Evolutionary conservation across 352 stramenopile species (phyloP).

Genomic region (Aphanomyces invadans): DNA sequence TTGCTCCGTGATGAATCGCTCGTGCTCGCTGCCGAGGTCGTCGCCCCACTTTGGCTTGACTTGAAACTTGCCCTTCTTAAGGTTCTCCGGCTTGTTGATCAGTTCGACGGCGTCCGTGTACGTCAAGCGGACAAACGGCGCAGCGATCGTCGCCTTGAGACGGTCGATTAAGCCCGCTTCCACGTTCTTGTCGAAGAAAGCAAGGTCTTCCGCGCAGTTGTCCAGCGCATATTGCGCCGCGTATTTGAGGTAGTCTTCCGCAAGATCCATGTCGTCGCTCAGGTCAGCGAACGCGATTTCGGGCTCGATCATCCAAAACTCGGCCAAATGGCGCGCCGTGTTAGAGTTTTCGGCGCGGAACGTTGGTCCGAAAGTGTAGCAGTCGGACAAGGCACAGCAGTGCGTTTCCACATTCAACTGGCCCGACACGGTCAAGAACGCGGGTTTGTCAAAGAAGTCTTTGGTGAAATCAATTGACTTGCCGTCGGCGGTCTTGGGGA

Average conservation of each 20-base stretch:
- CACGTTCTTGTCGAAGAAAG: constrained; percentile 91
- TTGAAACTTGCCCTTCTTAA: constrained; percentile 82
- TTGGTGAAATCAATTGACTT: constrained; percentile 83
- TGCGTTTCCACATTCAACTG: constrained; percentile 95
- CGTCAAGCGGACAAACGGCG: constrained; percentile 73
- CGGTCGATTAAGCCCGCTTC: constrained; percentile 85
- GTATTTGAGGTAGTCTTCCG: constrained; percentile 95
- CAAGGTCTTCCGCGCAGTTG: constrained; percentile 87
- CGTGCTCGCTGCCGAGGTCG: constrained; percentile 96
- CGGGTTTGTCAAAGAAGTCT: constrained; percentile 86
- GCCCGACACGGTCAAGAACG: constrained; percentile 93
- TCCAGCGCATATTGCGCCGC: constrained; percentile 90
- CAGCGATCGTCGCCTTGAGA: constrained; percentile 38
- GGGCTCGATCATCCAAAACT: constrained; percentile 99
- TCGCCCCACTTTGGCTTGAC: constrained; percentile 90
- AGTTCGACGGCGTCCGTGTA: constrained; percentile 94
- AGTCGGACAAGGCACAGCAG: constrained; percentile 77
- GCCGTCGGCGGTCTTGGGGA: constrained; percentile 43
- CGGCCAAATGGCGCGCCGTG: constrained; percentile 94
- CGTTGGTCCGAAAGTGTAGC: constrained; percentile 99
- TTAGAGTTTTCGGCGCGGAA: constrained; percentile 99
- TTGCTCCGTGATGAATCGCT: constrained; percentile 92
- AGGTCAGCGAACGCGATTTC: constrained; percentile 88
- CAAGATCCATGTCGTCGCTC: constrained; percentile 91
- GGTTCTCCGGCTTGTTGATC: constrained; percentile 76